These are phyloP conservation scores for Penicillium psychrosexuale DNA, from an alignment of 2,329 filamentous ascomycete genomes.

Conservation along the genomic window DNA sequence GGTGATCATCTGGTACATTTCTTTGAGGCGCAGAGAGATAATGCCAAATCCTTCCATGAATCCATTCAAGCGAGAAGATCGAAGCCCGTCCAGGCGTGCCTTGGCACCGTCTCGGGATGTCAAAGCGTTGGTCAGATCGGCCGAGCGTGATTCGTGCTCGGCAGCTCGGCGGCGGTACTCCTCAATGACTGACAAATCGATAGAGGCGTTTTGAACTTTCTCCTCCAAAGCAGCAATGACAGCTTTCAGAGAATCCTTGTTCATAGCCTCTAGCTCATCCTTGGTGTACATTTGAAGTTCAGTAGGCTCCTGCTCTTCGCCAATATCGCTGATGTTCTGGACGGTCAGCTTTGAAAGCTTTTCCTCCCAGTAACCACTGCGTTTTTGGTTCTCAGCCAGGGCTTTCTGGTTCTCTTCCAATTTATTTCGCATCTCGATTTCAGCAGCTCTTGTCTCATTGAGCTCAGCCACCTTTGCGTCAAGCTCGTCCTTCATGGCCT, in stretches of 20 bases:
- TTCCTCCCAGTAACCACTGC: slow-evolving; percentile 80
- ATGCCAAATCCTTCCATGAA: slow-evolving; percentile 98
- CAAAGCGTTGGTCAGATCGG: slow-evolving; percentile 77
- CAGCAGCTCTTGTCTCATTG: slow-evolving; percentile 80
- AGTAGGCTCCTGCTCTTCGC: slow-evolving; percentile 50
- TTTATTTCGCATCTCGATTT: slow-evolving; percentile 98
- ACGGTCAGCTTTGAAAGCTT: slow-evolving; percentile 80
- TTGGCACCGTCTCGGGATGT: slow-evolving; percentile 79
- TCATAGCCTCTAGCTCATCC: slow-evolving; percentile 63
- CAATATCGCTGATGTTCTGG: slow-evolving; percentile 73
- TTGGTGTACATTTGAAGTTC: slow-evolving; percentile 73
- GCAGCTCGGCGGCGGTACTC: slow-evolving; percentile 85
- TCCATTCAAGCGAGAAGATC: slow-evolving; percentile 83
- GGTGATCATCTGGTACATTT: slow-evolving; percentile 99
- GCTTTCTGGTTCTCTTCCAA: slow-evolving; percentile 94
- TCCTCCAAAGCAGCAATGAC: slow-evolving; percentile 66
- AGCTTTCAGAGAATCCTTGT: slow-evolving; percentile 60
- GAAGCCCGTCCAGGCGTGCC: slow-evolving; percentile 86
- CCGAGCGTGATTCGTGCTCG: slow-evolving; percentile 76
- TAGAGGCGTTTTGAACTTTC: slow-evolving; percentile 77
- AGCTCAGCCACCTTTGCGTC: slow-evolving; percentile 82
- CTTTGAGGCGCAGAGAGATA: slow-evolving; percentile 92
- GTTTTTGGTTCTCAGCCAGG: slow-evolving; percentile 79
- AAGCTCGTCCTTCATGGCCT: slow-evolving; percentile 74
- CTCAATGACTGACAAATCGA: slow-evolving; percentile 83